These are phyloP conservation scores for Myriosclerotinia scirpicola DNA, from an alignment of 2,329 filamentous ascomycete species.

Conservation along the genomic window DNA sequence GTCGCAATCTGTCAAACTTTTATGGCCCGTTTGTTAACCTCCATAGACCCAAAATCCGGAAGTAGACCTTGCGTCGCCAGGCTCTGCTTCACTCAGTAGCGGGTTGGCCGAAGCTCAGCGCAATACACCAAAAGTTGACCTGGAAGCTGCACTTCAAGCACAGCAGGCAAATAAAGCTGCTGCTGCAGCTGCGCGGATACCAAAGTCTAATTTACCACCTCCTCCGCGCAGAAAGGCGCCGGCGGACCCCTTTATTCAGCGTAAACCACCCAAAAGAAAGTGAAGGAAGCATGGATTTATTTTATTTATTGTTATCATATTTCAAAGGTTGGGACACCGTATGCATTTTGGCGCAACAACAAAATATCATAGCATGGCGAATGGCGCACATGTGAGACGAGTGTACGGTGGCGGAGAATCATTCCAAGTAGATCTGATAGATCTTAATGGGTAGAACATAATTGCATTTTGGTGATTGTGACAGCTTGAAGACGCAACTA, in stretches of 20 bases:
- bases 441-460: slow-evolving; percentile 15
- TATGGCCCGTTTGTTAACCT: slow-evolving; percentile 8
- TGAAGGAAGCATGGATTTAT: slow-evolving; percentile 10
- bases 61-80: neutral
- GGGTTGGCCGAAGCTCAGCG: neutral
- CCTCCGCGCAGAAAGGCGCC: slow-evolving; percentile 29
- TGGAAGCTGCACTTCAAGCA: slow-evolving; percentile 25
- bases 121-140: slow-evolving; percentile 13
- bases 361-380: slow-evolving; percentile 9
- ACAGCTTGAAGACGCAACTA: neutral
- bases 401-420: neutral
- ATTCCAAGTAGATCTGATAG: slow-evolving; percentile 6
- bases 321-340: neutral
- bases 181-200: slow-evolving; percentile 14
- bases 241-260: slow-evolving; percentile 30
- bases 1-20: neutral
- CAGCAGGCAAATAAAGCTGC: slow-evolving; percentile 21
- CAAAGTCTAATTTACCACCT: slow-evolving; percentile 16
- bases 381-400: slow-evolving; percentile 13
- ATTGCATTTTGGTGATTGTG: slow-evolving; percentile 17
- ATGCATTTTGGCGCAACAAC: neutral
- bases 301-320: neutral
- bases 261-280: slow-evolving; percentile 25
- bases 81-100: neutral
- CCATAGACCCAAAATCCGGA: neutral